Percentiles rank a stretch among this genome's conserved stretches.
phyloP scores from a whole-genome alignment of 495 filamentous ascomycete genomes.

The Eremomyces bilateralis region DNA sequence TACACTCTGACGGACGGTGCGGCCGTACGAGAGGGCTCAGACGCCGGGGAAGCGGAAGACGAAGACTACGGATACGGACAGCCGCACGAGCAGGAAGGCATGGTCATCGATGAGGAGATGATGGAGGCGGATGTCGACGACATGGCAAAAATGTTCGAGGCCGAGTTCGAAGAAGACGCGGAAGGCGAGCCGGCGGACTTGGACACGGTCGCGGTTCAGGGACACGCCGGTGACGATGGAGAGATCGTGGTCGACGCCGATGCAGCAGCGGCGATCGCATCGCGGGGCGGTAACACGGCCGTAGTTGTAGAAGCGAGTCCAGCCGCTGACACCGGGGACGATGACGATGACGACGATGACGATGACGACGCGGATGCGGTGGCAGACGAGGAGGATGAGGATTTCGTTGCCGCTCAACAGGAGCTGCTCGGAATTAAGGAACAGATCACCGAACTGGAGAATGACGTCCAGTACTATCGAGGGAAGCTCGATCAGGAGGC shows the following conservation, averaged over 20 bases:
- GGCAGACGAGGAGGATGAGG: slow-evolving; percentile 21
- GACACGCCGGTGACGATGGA: slow-evolving; percentile 12
- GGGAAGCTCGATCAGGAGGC: slow-evolving; percentile 18
- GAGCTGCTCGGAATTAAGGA: slow-evolving; percentile 26
- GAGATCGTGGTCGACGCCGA: slow-evolving; percentile 29
- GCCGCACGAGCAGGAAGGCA: slow-evolving; percentile 32
- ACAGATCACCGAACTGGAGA: slow-evolving; percentile 28
- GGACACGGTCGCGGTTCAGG: slow-evolving; percentile 29
- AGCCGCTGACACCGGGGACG: slow-evolving; percentile 19
- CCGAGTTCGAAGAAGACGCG: slow-evolving; percentile 29
- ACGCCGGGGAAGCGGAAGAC: slow-evolving; percentile 7
- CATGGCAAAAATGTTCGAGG: slow-evolving; percentile 9
- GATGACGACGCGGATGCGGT: slow-evolving; percentile 26
- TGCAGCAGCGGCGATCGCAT: slow-evolving; percentile 12
- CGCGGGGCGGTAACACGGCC: slow-evolving; percentile 4
- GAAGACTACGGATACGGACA: slow-evolving; percentile 25
- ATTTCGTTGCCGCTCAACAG: slow-evolving; percentile 22
- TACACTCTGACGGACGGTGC: slow-evolving; percentile 45
- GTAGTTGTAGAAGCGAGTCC: slow-evolving; percentile 8
- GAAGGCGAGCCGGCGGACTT: slow-evolving; percentile 27
- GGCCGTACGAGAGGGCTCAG: slow-evolving; percentile 10
- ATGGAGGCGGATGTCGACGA: slow-evolving; percentile 4
- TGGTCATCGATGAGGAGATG: slow-evolving; percentile 17
- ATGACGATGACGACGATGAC: slow-evolving; percentile 29
- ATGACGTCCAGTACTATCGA: slow-evolving; percentile 24